Evolutionary conservation across 345 rosid species (phyloP).

Genomic region (Camelina neglecta): DNA sequence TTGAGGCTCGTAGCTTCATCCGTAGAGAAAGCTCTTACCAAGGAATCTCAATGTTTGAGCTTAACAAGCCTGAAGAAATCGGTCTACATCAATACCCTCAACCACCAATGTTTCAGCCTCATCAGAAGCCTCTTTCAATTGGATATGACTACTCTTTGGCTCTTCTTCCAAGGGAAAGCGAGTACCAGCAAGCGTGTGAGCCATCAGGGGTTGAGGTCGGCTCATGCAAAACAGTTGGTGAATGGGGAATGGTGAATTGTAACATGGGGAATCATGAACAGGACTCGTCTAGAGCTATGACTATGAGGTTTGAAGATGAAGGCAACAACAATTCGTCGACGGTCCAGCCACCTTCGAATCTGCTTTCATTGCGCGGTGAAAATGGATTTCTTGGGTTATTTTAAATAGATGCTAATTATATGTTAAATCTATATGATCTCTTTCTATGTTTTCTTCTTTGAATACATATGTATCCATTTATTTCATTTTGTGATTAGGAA

Average conservation of each 20-base stretch:
- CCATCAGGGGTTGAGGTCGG: constrained; percentile 57
- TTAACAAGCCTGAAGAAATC: constrained; percentile 63
- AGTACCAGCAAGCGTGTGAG: constrained; percentile 61
- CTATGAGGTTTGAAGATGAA: constrained; percentile 54
- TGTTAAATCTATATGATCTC: neutral
- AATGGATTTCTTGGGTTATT: constrained; percentile 84
- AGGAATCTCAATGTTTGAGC: constrained; percentile 49
- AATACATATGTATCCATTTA: constrained; percentile 13
- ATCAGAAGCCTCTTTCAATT: constrained; percentile 48
- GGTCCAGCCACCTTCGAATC: constrained; percentile 55
- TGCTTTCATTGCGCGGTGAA: constrained; percentile 76
- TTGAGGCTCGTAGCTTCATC: constrained; percentile 49
- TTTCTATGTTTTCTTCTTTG: neutral
- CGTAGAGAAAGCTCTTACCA: constrained; percentile 57
- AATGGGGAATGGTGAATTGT: constrained; percentile 74
- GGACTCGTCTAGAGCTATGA: constrained; percentile 56
- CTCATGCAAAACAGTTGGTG: constrained; percentile 57
- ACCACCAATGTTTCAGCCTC: constrained; percentile 34
- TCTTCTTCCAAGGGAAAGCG: constrained; percentile 53
- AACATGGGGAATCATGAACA: constrained; percentile 50
- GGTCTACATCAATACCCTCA: constrained; percentile 62
- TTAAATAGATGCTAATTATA: constrained; percentile 2
- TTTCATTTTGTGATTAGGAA: constrained; percentile 3
- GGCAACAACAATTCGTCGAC: constrained; percentile 43
- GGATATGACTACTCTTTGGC: constrained; percentile 49